Conservation (phyloP, 129 eudicot genomes). For the Apium graveolens region DNA sequence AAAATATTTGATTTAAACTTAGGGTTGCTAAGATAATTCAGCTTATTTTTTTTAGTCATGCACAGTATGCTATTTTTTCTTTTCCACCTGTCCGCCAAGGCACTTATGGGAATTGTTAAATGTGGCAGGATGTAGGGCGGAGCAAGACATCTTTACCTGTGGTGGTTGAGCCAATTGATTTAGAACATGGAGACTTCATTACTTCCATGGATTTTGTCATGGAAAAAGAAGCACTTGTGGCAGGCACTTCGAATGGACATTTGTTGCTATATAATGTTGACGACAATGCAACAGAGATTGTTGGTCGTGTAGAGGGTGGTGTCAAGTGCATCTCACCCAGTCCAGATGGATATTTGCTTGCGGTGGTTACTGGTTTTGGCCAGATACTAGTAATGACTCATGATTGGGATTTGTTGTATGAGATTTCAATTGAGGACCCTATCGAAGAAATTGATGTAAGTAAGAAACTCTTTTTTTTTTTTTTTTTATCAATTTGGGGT, state of each 20-base stretch:
- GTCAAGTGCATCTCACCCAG: conserved; percentile 87
- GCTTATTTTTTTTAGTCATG: no score
- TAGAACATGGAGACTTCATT: conserved; percentile 67
- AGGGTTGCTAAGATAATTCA: neutral
- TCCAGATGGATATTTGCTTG: conserved; percentile 97
- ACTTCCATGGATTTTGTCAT: conserved; percentile 82
- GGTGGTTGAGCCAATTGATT: conserved; percentile 42
- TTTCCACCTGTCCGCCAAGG: neutral
- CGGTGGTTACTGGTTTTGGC: conserved; percentile 67
- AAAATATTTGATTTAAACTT: neutral
- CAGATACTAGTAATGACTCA: conserved; percentile 88
- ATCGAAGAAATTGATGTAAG: conserved; percentile 66
- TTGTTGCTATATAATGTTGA: conserved; percentile 63
- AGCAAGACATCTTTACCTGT: conserved; percentile 22
- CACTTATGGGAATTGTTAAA: neutral
- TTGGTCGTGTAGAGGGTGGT: conserved; percentile 89
- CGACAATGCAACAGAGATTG: conserved; percentile 54
- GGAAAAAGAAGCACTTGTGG: conserved; percentile 89
- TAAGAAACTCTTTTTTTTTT: conserved; percentile 42
- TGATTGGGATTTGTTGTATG: conserved; percentile 94
- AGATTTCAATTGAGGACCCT: conserved; percentile 61
- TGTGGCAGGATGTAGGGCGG: conserved; percentile 44
- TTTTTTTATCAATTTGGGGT: neutral
- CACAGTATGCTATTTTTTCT: neutral
- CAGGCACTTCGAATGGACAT: conserved; percentile 77